Base-by-base conservation (phyloP, 1,139 yeast genomes). In the Yamadazyma triangularis region DNA sequence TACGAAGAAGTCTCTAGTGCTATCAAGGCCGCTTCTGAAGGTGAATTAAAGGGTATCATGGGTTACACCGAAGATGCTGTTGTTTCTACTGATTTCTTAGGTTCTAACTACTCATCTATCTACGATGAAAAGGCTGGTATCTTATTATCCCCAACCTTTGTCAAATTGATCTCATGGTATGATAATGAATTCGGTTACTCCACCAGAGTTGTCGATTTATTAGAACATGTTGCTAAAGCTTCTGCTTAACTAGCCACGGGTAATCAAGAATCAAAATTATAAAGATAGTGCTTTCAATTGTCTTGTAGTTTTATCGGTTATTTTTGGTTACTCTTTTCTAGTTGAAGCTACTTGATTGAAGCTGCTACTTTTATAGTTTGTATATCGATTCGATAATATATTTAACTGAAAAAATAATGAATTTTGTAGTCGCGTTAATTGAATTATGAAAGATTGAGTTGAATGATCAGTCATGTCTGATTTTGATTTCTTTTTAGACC, bases 121-220 rank as follows among this genome's bases (percentile, higher is more conserved):
- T 84, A 80, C 55, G 94, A 83, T 60, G 80, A 85, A 55, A 73
- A 75, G 72, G 94, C 94, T 42, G 88, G 91, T 73, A 82, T 83
- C 70, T 74, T 77, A 58, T 76, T 83, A 59, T 78, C 83, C 60
- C 85, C 85, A 65, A 76, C 77, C 60, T 83, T 83, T 64, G 87
- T 82, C 68, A 83, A 83, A 78, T 80, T 84, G 67, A 74, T 83
- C 65, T 70, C 91, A 40, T 83, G 93, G 93, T 83, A 83, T 78
- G 94, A 84, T 64, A 83, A 83, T 71, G 94, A 84, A 73, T 84
- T 61, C 73, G 94, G 94, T 62, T 84, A 84, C 86, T 82, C 91
- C 56, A 80, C 87, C 73, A 84, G 94, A 75, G 93, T 83, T 45
- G 89, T 83, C 48, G 93, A 83, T 75, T 77, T 83, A 60, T 70